Evolutionary conservation across 2,329 filamentous ascomycete species (phyloP), one percentile per base, ranked within the genome.

Genomic region (Shiraia sp.): DNA sequence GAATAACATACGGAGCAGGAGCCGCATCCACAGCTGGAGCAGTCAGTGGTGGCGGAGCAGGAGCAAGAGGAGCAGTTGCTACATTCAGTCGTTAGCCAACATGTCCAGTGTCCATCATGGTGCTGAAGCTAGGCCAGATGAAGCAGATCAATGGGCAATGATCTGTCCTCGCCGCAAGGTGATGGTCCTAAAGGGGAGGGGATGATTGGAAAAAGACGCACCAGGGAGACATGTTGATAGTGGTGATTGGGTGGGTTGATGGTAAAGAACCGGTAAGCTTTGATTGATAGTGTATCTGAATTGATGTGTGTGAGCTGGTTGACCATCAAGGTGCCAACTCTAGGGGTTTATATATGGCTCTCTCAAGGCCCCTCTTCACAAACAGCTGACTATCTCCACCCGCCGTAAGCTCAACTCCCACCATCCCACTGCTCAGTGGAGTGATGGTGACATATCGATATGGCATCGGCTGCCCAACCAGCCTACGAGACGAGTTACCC

Each of bases 1-100:
- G 19, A 23, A 23, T 7, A 16, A 36, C 40, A 16, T 37, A 45
- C 40, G 13, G 45, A 45, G 58, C 61, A 65, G 36, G 53, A 40
- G 34, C 49, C 43, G 50, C 61, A 65, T 33, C 45, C 42, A 53
- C 61, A 65, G 39, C 41, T 36, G 41, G 53, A 50, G 59, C 61
- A 65, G 46, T 61, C 45, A 33, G 58, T 58, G 22, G 32, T 36
- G 53, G 59, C 63, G 39, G 44, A 36, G 38, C 52, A 45, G 14
- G 32, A 17, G 28, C 32, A 37, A 36, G 36, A 45, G 32, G 40
- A 14, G 27, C 42, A 40, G 12, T 40, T 19, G 35, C 19, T 9
- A 12, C 7, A n/a, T 15, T 32, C 30, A 14, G 27, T 28, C 19
- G 37, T 28, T 24, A 27, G 24, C 12, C 8, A 6, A 26, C 13